phyloP scores from a whole-genome alignment of 495 filamentous ascomycete genomes.

The Aspergillus panamensis region DNA sequence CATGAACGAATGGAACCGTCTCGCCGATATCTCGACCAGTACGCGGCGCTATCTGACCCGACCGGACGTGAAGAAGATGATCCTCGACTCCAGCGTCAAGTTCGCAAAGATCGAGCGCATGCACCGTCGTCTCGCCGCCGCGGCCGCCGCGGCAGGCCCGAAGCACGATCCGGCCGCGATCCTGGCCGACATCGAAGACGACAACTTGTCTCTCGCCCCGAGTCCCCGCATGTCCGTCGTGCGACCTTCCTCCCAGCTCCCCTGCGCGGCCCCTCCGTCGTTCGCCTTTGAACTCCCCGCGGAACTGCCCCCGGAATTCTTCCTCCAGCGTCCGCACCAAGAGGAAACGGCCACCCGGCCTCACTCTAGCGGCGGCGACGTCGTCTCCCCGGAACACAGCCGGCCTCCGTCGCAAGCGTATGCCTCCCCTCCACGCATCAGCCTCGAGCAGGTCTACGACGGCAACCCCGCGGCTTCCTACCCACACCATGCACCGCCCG shows the following conservation, averaged over 20 bases:
- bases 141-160: slow-evolving; percentile 34
- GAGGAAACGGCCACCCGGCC: slow-evolving; percentile 29
- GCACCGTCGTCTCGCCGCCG: slow-evolving; percentile 45
- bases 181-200: slow-evolving; percentile 9
- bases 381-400: slow-evolving; percentile 30
- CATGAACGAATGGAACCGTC: slow-evolving; percentile 95
- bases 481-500: slow-evolving; percentile 51
- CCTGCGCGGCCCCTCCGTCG: slow-evolving; percentile 43
- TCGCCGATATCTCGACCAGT: slow-evolving; percentile 89
- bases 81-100: slow-evolving; percentile 71
- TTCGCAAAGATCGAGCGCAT: slow-evolving; percentile 78
- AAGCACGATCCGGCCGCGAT: slow-evolving; percentile 15
- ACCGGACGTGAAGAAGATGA: slow-evolving; percentile 69
- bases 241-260: not conserved
- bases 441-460: slow-evolving; percentile 41
- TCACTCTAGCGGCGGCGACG: slow-evolving; percentile 37
- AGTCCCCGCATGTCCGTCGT: slow-evolving; percentile 26
- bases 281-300: slow-evolving; percentile 64
- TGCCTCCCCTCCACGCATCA: slow-evolving; percentile 39
- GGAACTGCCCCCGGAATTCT: slow-evolving; percentile 43
- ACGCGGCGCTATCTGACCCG: slow-evolving; percentile 80
- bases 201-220: slow-evolving; percentile 13
- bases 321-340: slow-evolving; percentile 26
- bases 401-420: slow-evolving; percentile 39
- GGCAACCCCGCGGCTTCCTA: slow-evolving; percentile 15